Percentiles rank a stretch among this genome's conserved stretches.
Evolutionary conservation across 169 alveolate species (phyloP).

Genomic region (Plasmodium gaboni): DNA sequence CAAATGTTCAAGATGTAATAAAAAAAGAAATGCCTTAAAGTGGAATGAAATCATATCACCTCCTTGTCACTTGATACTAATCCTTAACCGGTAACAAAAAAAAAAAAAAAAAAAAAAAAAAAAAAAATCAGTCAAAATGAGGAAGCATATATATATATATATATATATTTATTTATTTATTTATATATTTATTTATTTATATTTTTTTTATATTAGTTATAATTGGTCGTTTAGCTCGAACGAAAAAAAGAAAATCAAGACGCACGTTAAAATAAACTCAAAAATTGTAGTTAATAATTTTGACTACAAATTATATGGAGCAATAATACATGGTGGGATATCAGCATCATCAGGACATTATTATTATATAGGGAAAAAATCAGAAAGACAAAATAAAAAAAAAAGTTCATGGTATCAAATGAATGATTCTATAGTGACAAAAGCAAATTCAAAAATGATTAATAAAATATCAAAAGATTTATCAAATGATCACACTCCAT

Average conservation of each 20-base stretch:
- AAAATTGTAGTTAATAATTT: conserved; percentile 79
- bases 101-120: background rate
- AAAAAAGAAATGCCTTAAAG: conserved; percentile 82
- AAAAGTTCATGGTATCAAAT: conserved; percentile 78
- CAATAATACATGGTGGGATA: conserved; percentile 86
- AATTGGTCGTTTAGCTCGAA: conserved; percentile 71
- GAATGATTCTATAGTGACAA: conserved; percentile 80
- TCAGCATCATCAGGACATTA: conserved; percentile 88
- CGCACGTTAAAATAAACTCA: conserved; percentile 79
- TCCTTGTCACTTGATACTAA: conserved; percentile 87
- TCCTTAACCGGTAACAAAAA: conserved; percentile 79
- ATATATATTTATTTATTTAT: background rate
- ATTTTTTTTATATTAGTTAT: conserved; percentile 5
- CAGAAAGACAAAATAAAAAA: conserved; percentile 70
- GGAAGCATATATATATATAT: background rate
- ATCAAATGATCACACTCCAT: conserved; percentile 83
- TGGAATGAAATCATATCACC: conserved; percentile 89
- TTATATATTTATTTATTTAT: background rate
- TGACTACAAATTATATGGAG: conserved; percentile 85
- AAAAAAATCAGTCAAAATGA: background rate
- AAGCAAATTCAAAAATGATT: conserved; percentile 61
- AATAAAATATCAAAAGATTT: conserved; percentile 78
- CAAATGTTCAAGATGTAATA: conserved; percentile 83
- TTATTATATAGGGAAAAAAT: conserved; percentile 87
- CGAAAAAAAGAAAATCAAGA: conserved; percentile 75